Evolutionary conservation across 768 basidiomycete species (phyloP).

Genomic region (Naganishia vishniacii): DNA sequence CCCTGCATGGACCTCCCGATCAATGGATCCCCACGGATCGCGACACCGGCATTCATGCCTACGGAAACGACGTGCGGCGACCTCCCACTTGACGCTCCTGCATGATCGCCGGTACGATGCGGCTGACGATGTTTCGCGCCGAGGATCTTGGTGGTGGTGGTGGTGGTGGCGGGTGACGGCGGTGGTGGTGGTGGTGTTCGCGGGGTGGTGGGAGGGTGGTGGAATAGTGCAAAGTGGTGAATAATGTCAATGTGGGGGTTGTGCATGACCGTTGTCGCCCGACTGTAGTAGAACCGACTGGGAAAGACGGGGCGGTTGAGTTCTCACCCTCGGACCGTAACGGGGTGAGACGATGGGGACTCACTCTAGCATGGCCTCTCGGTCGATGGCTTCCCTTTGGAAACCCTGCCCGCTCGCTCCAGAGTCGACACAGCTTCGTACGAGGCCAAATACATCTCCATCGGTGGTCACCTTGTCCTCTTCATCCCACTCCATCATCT

Average conservation of each 20-base stretch:
- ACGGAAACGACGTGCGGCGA: constrained; percentile 39
- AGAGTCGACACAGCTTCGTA: constrained; percentile 18
- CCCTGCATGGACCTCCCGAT: constrained; percentile 42
- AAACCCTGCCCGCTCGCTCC: constrained; percentile 34
- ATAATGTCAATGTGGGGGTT: constrained; percentile 38
- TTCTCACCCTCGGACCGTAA: too few species aligned
- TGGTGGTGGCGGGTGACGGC: neutral
- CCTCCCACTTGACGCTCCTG: neutral
- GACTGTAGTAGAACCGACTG: constrained; percentile 36
- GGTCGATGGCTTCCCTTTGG: constrained; percentile 37
- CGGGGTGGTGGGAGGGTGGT: constrained; percentile 29
- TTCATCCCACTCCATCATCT: neutral
- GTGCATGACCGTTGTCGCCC: constrained; percentile 31
- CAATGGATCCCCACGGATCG: constrained; percentile 41
- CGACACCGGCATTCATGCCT: constrained; percentile 33
- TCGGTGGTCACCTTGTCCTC: neutral
- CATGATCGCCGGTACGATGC: constrained; percentile 21
- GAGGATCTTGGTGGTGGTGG: constrained; percentile 14
- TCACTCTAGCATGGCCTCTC: constrained; percentile 43
- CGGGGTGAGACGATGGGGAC: neutral
- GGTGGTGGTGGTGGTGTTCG: constrained; percentile 5
- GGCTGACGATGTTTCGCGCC: constrained; percentile 22
- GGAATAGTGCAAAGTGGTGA: constrained; percentile 38
- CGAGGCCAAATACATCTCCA: constrained; percentile 7
- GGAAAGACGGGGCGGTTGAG: neutral